These are phyloP conservation scores for Eimeria necatrix DNA, from an alignment of 169 alveolate species.

Conservation along the genomic window DNA sequence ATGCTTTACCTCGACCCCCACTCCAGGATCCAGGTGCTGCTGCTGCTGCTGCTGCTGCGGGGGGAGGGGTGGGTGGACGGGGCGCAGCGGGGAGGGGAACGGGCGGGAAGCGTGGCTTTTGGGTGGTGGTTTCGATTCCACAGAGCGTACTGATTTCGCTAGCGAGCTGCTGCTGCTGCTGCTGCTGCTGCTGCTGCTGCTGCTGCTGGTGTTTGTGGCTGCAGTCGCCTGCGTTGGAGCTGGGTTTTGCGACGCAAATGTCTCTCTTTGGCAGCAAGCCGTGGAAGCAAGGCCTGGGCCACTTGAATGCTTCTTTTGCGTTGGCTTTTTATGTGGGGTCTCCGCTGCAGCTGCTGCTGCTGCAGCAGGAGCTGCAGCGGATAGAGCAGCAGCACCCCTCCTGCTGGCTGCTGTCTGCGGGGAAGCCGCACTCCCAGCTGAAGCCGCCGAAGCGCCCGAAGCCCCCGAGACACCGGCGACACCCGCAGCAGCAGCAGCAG, in stretches of 20 bases:
- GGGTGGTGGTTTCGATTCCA: background rate
- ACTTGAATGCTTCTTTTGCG: constrained; percentile 50
- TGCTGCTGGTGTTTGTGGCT: background rate
- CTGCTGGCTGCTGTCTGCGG: background rate
- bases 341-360: constrained; percentile 3
- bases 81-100: background rate
- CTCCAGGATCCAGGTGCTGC: constrained; percentile 73
- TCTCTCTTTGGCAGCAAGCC: constrained; percentile 29
- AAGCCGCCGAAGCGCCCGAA: background rate
- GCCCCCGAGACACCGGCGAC: background rate
- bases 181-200: background rate
- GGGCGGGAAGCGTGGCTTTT: background rate
- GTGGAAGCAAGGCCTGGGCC: background rate
- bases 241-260: constrained; percentile 29
- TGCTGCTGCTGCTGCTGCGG: constrained; percentile 29
- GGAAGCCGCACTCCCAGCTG: background rate
- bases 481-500: background rate
- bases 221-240: constrained; percentile 76
- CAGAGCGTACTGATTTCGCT: background rate
- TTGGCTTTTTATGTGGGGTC: constrained; percentile 64
- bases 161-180: background rate
- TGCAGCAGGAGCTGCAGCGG: constrained; percentile 4
- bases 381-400: constrained; percentile 36
- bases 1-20: constrained; percentile 80
- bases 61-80: background rate